These are phyloP conservation scores for Amaranthus cruentus DNA, from an alignment of 148 eudicot species.

Conservation along the genomic window DNA sequence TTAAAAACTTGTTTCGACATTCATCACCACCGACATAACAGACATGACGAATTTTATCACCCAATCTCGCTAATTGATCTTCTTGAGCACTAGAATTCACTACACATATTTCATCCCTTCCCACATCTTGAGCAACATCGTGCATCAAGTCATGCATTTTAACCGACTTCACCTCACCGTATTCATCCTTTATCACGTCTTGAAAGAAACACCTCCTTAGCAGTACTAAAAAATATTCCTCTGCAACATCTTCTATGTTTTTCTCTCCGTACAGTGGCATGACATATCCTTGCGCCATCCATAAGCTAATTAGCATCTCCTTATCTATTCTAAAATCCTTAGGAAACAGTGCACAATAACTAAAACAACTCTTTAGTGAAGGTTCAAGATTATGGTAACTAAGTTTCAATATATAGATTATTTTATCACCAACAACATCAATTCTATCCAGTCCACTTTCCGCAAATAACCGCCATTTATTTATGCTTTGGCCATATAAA, in stretches of 20 bases:
- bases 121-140: not conserved
- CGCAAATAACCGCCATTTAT: not conserved
- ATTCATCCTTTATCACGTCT: not conserved
- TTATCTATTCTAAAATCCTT: not conserved
- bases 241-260: not conserved
- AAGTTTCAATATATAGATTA: not conserved
- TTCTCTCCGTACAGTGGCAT: not conserved
- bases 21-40: not conserved
- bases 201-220: not conserved
- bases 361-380: not conserved
- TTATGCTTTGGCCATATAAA: not conserved
- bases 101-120: not conserved
- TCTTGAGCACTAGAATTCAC: too few relatives aligned
- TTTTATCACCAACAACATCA: not conserved
- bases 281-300: slow-evolving; percentile 6
- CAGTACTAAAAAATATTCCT: not conserved
- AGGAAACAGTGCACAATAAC: slow-evolving; percentile 2
- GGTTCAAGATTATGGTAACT: not conserved
- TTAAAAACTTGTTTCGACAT: not conserved
- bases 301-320: not conserved
- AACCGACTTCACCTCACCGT: not conserved
- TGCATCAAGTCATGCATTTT: slow-evolving; percentile 23
- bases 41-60: not conserved
- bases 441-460: not conserved
- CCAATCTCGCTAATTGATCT: not conserved